Evolutionary conservation across 2,329 filamentous ascomycete species (phyloP).

Genomic region (Trichoderma aggressivum): DNA sequence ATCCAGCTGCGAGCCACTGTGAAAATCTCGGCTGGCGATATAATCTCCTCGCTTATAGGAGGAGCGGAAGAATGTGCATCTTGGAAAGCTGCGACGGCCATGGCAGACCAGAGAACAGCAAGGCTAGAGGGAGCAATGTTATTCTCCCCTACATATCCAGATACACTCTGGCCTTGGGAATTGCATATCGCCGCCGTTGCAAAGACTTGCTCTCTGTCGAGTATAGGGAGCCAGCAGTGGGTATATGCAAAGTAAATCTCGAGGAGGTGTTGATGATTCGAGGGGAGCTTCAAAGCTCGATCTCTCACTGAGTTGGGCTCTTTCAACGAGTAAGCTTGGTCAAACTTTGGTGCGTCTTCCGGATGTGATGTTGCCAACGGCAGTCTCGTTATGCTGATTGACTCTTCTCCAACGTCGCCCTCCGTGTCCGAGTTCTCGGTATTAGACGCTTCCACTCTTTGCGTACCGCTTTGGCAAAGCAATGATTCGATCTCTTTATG

Average conservation of each 20-base stretch:
- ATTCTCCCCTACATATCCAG: not conserved
- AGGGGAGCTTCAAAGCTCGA: not conserved
- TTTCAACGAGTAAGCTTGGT: not conserved
- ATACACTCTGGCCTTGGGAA: not conserved
- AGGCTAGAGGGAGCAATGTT: not conserved
- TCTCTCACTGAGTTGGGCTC: not conserved
- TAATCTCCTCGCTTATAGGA: not conserved
- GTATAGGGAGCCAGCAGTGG: constrained; percentile 9
- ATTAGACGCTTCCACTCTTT: not conserved
- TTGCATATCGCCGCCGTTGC: not conserved
- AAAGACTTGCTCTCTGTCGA: not conserved
- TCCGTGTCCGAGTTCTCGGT: constrained; percentile 2
- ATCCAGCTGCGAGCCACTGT: constrained; percentile 1
- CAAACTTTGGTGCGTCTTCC: not conserved
- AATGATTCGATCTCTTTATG: constrained; percentile 4
- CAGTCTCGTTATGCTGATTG: not conserved
- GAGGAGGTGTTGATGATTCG: not conserved
- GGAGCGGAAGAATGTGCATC: constrained; percentile 9
- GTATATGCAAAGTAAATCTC: constrained; percentile 14
- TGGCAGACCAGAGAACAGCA: constrained; percentile 9
- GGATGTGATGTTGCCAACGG: not conserved
- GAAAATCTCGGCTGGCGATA: not conserved
- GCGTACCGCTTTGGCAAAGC: not conserved
- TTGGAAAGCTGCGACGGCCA: constrained; percentile 5
- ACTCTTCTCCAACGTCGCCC: not conserved